Percentiles rank a stretch among this genome's conserved stretches.
These are phyloP conservation scores for Dunaliella primolecta DNA, from an alignment of 139 green algal species.

Conservation along the genomic window DNA sequence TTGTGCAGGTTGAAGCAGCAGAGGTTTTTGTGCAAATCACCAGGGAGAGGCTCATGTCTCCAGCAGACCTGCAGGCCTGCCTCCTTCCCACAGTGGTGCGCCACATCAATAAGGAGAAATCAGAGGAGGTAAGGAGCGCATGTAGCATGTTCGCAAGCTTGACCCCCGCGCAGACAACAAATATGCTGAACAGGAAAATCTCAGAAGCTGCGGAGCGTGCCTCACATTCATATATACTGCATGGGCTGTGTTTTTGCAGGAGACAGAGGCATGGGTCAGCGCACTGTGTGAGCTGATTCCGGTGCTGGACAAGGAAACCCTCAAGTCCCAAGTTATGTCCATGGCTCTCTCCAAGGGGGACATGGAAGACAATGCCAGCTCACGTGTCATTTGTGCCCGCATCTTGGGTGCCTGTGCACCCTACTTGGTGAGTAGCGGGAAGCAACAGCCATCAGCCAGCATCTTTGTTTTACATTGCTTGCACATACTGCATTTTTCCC, in stretches of 20 bases:
- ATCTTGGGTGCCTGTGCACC: constrained; percentile 33
- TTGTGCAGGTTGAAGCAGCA: constrained; percentile 42
- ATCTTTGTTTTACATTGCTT: constrained; percentile 1
- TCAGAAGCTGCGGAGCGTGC: no score
- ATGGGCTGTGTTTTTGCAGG: no score
- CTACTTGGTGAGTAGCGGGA: constrained; percentile 29
- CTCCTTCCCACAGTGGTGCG: constrained; percentile 35
- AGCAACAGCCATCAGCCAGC: background rate
- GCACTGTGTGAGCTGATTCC: constrained; percentile 42
- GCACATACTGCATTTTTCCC: background rate
- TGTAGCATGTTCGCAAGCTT: no score
- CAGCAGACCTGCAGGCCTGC: constrained; percentile 39
- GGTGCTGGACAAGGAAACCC: constrained; percentile 40
- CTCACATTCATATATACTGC: no score
- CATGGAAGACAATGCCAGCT: constrained; percentile 37
- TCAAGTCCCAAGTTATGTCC: constrained; percentile 38
- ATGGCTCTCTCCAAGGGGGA: constrained; percentile 45
- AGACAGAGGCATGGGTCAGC: constrained; percentile 41
- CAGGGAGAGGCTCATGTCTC: constrained; percentile 34
- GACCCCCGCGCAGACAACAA: no score
- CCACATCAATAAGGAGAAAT: constrained; percentile 49
- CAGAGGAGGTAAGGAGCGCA: constrained; percentile 44
- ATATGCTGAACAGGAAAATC: no score
- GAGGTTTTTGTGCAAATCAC: constrained; percentile 33
- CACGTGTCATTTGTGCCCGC: constrained; percentile 34